Base-by-base conservation (phyloP, 108 stramenopile species). In the Nitzschia palea region DNA sequence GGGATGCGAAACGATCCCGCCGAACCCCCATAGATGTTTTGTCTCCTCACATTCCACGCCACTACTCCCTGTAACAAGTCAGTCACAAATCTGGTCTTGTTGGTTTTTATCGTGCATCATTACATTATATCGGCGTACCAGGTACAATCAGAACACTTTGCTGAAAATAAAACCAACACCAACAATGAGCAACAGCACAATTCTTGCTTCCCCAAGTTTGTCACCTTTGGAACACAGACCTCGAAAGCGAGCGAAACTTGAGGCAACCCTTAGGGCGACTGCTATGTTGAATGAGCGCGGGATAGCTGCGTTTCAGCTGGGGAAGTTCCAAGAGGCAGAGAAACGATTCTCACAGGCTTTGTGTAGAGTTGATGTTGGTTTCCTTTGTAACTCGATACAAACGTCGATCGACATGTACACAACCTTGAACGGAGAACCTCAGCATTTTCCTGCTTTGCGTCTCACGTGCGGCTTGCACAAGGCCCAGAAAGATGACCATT, bases 211-310 rank as follows among this genome's bases (percentile, higher is more conserved):
- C 25, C 54, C 54, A 28, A 9, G 28, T 8, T 31, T 55, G 6
- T 55, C 54, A 29, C 54, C 54, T 20, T 32, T 55, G 4, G 54
- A 55, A 8, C 10, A 9, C 6, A n/a, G 36, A 23, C 59, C 59
- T 6, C 12, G 59, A 42, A 60, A 60, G 59, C 36, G 59, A 2
- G 23, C 15, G 14, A 60, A 60, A 25, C 36, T 42, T 9, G 23
- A 31, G 6, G 37, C 37, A 5, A 60, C 20, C 40, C 23, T 60
- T 60, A 36, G n/a, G 8, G 59, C 35, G 8, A 40, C 37, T 5
- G 25, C 25, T 40, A 17, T 53, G 0, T 45, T 68, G 55, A 68
- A 68, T 33, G 55, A 68, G 34, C 9, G 47, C n/a, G 67, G 55
- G 1, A 57, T 57, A 6, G 26, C 14, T 0, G 55, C 55, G n/a